Evolutionary conservation across 345 rosid species (phyloP).

Genomic region (Iberis pinnata): DNA sequence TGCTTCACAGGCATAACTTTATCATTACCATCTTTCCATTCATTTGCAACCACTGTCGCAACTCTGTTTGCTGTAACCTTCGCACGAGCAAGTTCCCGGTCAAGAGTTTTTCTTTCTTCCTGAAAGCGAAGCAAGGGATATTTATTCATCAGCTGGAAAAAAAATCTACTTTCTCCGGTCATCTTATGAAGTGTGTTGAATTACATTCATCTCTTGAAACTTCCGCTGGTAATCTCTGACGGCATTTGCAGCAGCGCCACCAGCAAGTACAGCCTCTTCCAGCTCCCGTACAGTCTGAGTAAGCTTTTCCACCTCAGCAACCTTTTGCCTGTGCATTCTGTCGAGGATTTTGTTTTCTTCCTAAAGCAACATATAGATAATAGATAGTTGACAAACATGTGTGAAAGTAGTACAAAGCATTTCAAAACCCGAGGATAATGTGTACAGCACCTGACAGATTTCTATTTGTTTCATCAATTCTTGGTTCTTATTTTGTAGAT

Average conservation of each 20-base stretch:
- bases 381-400: constrained; percentile 2
- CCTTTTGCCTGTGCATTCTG: constrained; percentile 95
- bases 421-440: constrained; percentile 2
- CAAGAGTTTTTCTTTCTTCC: constrained; percentile 98
- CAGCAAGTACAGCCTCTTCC: constrained; percentile 99
- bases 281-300: constrained; percentile 95
- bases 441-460: constrained; percentile 79
- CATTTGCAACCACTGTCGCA: constrained; percentile 97
- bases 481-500: constrained; percentile 97
- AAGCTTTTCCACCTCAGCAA: constrained; percentile 98
- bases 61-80: constrained; percentile 98
- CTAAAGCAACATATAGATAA: constrained; percentile 31
- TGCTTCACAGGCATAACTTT: constrained; percentile 99
- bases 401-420: not conserved
- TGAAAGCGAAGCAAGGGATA: constrained; percentile 28
- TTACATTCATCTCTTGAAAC: constrained; percentile 99
- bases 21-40: constrained; percentile 99
- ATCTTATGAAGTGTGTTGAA: constrained; percentile 2
- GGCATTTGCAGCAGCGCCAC: constrained; percentile 99
- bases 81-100: constrained; percentile 95
- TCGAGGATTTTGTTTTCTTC: constrained; percentile 99
- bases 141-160: not conserved
- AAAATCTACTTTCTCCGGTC: not conserved
- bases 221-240: constrained; percentile 96
- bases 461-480: constrained; percentile 97